Conservation (phyloP, 768 basidiomycete genomes). For the Mrakia blollopis region DNA sequence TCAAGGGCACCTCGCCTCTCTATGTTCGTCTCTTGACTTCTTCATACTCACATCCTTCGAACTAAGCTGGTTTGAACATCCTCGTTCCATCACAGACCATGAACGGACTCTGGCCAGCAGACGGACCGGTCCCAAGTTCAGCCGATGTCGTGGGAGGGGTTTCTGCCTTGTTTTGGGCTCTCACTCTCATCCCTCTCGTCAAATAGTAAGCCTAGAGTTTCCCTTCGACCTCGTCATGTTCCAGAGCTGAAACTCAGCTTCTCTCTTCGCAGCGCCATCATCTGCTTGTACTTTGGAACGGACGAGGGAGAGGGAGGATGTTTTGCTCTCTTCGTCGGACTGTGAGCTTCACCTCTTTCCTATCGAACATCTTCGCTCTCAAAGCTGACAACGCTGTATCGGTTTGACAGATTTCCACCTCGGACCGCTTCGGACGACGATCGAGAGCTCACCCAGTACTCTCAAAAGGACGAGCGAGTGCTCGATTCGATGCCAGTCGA, state of each 20-base stretch:
- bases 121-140: constrained; percentile 50
- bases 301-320: constrained; percentile 58
- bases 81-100: not conserved
- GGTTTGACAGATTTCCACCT: not conserved
- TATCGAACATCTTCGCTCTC: no score
- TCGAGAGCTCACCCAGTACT: constrained; percentile 4
- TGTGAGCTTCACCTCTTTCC: constrained; percentile 47
- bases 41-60: accelerated
- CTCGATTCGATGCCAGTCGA: not conserved
- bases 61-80: not conserved
- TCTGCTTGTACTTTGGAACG: constrained; percentile 43
- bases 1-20: not conserved
- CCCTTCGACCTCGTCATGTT: no score
- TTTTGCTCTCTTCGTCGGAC: constrained; percentile 51
- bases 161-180: constrained; percentile 70
- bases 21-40: not conserved
- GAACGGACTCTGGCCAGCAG: constrained; percentile 53
- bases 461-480: not conserved
- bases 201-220: constrained; percentile 43
- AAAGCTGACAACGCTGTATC: not conserved
- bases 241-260: not conserved
- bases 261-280: constrained; percentile 46
- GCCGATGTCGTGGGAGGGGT: constrained; percentile 19
- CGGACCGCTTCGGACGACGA: not conserved
- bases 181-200: constrained; percentile 67